These are phyloP conservation scores for Rosa chinensis DNA, from an alignment of 306 rosid species.

Conservation along the genomic window DNA sequence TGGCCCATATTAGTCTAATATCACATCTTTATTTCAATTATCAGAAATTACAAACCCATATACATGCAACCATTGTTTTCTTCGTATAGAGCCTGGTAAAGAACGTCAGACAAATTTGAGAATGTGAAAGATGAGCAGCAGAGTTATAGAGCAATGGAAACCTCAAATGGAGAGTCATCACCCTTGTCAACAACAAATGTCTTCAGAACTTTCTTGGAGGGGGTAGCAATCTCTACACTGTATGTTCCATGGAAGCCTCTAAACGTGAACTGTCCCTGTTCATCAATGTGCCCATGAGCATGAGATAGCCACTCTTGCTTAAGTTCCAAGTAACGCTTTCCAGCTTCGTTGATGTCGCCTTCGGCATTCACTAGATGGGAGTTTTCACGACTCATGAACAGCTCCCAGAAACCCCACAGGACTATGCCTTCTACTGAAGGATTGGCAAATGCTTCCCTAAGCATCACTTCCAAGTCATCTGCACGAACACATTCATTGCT, in stretches of 20 bases:
- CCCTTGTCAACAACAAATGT: conserved; percentile 83
- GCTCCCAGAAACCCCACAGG: conserved; percentile 96
- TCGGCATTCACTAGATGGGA: conserved; percentile 81
- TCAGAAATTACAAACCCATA: background rate
- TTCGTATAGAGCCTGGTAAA: background rate
- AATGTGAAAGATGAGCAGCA: conserved; percentile 1
- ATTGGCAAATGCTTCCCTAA: conserved; percentile 74
- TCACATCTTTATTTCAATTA: background rate
- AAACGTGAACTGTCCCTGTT: conserved; percentile 55
- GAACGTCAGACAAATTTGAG: background rate
- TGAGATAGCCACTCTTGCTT: conserved; percentile 80
- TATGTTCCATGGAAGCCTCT: conserved; percentile 84
- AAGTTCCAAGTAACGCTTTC: conserved; percentile 58
- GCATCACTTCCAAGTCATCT: conserved; percentile 85
- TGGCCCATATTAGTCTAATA: background rate
- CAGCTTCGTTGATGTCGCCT: conserved; percentile 86
- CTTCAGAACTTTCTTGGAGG: conserved; percentile 44
- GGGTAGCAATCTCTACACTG: conserved; percentile 49
- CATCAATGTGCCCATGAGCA: conserved; percentile 56
- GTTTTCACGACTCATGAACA: conserved; percentile 75
- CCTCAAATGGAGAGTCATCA: conserved; percentile 52
- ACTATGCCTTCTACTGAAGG: conserved; percentile 74
- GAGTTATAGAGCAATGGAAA: conserved; percentile 48
- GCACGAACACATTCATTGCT: conserved; percentile 68
- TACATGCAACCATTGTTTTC: background rate